Base-by-base conservation (phyloP, 2,329 filamentous ascomycete genomes). In the Sarocladium brachiariae region DNA sequence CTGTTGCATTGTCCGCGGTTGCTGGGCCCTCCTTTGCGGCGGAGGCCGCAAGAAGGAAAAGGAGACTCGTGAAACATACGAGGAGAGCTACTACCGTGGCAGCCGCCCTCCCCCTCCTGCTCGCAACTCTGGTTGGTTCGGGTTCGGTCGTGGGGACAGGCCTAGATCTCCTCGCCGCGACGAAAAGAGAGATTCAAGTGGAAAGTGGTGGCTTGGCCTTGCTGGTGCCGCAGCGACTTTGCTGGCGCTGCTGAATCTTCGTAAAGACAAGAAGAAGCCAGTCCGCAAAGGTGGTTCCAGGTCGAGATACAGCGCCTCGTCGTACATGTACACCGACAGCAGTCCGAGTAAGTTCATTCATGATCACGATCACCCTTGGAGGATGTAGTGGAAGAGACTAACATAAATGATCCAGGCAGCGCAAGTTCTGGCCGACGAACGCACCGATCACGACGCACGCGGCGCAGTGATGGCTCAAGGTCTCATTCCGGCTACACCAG, bases 1-100 rank as follows among this genome's bases (percentile, higher is more conserved):
- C 70, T 90, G 82, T 75, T 88, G 85, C 71, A 82, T 84, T 53
- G 74, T 77, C 52, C 75, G 77, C 56, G 79, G 79, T 13, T 69
- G 84, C 38, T 86, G 81, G 75, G 74, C 80, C 55, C 75, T 77
- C 46, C 64, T 87, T 57, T 79, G 88, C 56, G 27, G 27, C 27
- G 27, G 27, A 7, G 84, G 84, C 27, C 75, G 80, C 58, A 72
- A 71, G 57, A 72, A 72, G 57, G 75, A 74, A 60, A 71, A 72
- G 58, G 79, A 81, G 54, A 35, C 30, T 21, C 25, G 24, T 16
- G 81, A 85, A 45, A 70, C 82, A 50, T 72, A 77, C 58, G 82
- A 87, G 62, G 82, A 87, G 63, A 80, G 78, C 64, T 76, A 74
- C 14, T 71, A 71, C 52, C 71, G 71, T 58, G 70, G 70, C 51